Evolutionary conservation across 1,139 yeast species (phyloP), one percentile per base, ranked within the genome.

Genomic region (Pichia sp.): DNA sequence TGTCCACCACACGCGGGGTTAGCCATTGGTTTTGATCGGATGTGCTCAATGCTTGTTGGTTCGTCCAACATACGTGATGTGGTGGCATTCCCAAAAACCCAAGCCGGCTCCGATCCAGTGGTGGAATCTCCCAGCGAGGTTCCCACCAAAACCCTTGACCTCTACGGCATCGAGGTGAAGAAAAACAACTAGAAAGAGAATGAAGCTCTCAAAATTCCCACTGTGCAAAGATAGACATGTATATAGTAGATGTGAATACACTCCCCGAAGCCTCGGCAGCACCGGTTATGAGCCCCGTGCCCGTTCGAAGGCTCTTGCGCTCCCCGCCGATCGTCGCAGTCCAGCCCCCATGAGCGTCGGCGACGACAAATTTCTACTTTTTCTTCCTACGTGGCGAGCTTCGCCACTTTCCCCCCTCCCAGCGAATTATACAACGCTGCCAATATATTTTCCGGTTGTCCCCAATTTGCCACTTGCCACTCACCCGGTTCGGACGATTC

Each of bases 1-100:
- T 90, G 98, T 64, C 99, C 99, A 0, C 99, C 99, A 0, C 99
- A 93, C 71, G 97, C 98, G 2, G 99, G 99, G 0, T 74, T 93
- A 49, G 99, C 99, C 0, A 74, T 93, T 51, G 99, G 99, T 0
- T 87, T 93, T 61, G 99, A 93, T 67, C 74, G 99, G 56, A 74
- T 93, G 74, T 84, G 95, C 63, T 95, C 99, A 1, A 89, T 93
- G 91, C 67, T 93, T 39, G 71, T 85, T 22, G 95, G 90, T 1
- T 76, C 85, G 30, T 64, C 74, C 4, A 86, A 88, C 58, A 90
- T 93, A 42, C 73, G 97, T 60, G 97, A 93, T 65, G 99, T 93
- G 2, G 86, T 93, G 59, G 96, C 99, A 1, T 93, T 93, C 67
- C 99, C 99, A 1, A 93, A 93, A 69, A 89, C 91, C 47, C 85